Evolutionary conservation across 805 yeast species (phyloP).

Genomic region (Schwanniomyces yamadae): DNA sequence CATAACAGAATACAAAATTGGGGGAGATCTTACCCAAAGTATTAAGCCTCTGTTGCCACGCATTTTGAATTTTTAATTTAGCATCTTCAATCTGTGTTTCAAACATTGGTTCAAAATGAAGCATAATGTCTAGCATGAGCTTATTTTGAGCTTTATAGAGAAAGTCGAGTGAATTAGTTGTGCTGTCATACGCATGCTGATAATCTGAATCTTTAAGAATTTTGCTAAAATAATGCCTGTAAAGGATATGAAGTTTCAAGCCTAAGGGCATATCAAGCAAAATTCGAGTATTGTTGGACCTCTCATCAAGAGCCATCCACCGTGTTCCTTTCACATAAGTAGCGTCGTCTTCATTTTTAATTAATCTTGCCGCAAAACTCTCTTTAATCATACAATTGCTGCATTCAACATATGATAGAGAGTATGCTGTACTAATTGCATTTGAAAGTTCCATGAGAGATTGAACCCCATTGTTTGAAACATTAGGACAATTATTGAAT

Average conservation of each 20-base stretch:
- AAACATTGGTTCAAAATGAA: constrained; percentile 8
- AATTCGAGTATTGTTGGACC: constrained; percentile 9
- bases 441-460: constrained; percentile 4
- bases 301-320: constrained; percentile 19
- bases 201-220: constrained; percentile 6
- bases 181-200: constrained; percentile 1
- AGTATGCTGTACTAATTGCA: neutral
- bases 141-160: constrained; percentile 2
- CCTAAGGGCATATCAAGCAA: constrained; percentile 24
- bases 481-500: constrained; percentile 21
- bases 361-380: constrained; percentile 3
- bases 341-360: neutral
- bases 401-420: constrained; percentile 16
- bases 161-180: constrained; percentile 6
- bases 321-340: constrained; percentile 19
- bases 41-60: neutral
- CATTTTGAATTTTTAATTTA: neutral
- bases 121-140: constrained; percentile 15
- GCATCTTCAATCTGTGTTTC: neutral
- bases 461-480: constrained; percentile 10
- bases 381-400: constrained; percentile 8
- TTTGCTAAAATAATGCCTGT: constrained; percentile 12
- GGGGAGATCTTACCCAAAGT: neutral
- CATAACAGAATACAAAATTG: constrained; percentile 4
- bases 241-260: constrained; percentile 19